phyloP scores from a whole-genome alignment of 345 rosid genomes.

The Stellera chamaejasme region DNA sequence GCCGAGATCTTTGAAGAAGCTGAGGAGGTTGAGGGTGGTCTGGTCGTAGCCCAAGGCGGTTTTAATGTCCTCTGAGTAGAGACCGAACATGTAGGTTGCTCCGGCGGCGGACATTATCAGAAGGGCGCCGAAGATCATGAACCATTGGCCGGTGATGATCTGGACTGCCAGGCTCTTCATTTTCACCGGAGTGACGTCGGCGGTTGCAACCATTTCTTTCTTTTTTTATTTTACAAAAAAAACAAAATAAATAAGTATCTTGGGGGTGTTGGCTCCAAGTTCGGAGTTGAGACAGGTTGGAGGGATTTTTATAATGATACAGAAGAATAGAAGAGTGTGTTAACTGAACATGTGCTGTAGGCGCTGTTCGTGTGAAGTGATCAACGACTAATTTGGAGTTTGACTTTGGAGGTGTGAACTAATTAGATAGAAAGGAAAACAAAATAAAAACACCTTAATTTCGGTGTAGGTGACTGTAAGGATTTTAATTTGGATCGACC shows the following conservation, averaged over 20 bases:
- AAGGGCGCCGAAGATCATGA: conserved; percentile 49
- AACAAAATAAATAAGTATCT: no score
- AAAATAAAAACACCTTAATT: neutral
- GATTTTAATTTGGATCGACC: neutral
- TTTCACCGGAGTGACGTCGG: conserved; percentile 9
- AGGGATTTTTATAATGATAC: neutral
- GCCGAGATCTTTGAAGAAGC: conserved; percentile 60
- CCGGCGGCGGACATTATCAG: conserved; percentile 56
- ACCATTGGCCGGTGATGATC: conserved; percentile 42
- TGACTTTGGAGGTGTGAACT: no score
- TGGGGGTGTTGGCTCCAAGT: no score
- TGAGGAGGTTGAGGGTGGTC: conserved; percentile 48
- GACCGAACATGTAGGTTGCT: conserved; percentile 52
- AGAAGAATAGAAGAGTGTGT: neutral
- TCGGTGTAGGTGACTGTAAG: neutral
- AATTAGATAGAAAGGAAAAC: neutral
- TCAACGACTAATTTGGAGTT: no score
- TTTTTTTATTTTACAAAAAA: neutral
- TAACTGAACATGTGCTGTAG: no score
- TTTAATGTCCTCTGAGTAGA: conserved; percentile 42
- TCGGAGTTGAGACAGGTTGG: neutral
- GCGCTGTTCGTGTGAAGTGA: no score
- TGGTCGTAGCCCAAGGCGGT: conserved; percentile 39
- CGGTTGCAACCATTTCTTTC: conserved; percentile 17
- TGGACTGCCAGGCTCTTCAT: conserved; percentile 28